These are phyloP conservation scores for Mucor piriformis DNA, from an alignment of 371 early-diverging fungal genomes.

Conservation along the genomic window DNA sequence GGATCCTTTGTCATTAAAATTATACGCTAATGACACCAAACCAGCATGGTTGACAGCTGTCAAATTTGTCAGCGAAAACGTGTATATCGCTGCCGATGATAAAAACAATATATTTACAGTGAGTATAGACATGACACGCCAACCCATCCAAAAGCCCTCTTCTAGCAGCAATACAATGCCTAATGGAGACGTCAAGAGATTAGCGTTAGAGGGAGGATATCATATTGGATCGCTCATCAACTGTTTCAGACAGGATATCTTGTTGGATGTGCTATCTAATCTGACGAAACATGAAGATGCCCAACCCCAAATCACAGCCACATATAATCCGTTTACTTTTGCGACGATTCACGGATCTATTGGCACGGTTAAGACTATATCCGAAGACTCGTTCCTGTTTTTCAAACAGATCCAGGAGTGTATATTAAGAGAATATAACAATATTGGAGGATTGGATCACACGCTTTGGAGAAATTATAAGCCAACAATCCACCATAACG, in stretches of 20 bases:
- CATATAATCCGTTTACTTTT: constrained; percentile 58
- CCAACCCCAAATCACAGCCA: constrained; percentile 41
- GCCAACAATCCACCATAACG: constrained; percentile 39
- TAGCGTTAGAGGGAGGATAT: constrained; percentile 69
- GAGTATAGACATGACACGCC: constrained; percentile 7
- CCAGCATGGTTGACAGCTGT: constrained; percentile 73
- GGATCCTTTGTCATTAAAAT: constrained; percentile 47
- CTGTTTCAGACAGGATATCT: constrained; percentile 50
- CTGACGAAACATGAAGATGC: constrained; percentile 45
- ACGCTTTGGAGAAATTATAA: constrained; percentile 66
- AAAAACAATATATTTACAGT: constrained; percentile 65
- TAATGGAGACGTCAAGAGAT: constrained; percentile 36
- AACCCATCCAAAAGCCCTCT: constrained; percentile 17
- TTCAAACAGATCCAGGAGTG: constrained; percentile 68
- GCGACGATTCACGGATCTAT: constrained; percentile 82
- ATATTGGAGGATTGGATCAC: constrained; percentile 67
- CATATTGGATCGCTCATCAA: constrained; percentile 87
- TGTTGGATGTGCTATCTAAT: constrained; percentile 13
- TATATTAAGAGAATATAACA: constrained; percentile 55
- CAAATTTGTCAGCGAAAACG: constrained; percentile 62
- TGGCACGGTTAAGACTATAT: constrained; percentile 74
- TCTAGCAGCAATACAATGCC: no score
- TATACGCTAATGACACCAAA: constrained; percentile 66
- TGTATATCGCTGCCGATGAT: constrained; percentile 68
- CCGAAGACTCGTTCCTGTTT: constrained; percentile 56